Base-by-base conservation (phyloP, 352 stramenopile species). In the Pythium brassicae region DNA sequence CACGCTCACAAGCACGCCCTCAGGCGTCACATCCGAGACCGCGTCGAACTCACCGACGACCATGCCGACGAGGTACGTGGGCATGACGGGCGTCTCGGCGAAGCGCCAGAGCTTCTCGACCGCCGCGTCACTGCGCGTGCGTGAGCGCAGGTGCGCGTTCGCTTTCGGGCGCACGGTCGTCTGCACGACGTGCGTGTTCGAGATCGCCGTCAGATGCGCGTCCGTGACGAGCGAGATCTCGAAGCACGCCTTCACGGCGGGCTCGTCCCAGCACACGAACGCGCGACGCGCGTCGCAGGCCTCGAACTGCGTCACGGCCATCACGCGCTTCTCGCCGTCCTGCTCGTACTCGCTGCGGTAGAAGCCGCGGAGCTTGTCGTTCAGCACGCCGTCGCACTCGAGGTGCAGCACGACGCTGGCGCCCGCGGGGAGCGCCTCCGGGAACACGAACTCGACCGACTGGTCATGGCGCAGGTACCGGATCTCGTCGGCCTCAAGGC, bases 211-310 rank as follows among this genome's bases (percentile, higher is more conserved):
- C 23, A 98, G 76, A 49, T 94, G 67, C 23, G 64, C 68, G 50
- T 97, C 89, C 12, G 98, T 95, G 34, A 95, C 78, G 61, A 99
- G 97, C 12, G 84, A 89, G 42, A 99, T 84, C 55, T 87, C 71
- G 59, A 98, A 99, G 2, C 78, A 83, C 10, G 96, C 95, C 71
- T 99, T 99, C 26, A 97, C 75, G 27, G 92, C 86, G 4, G 97
- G 97, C 73, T 99, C 97, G 65, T 99, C 97, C 86, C 95, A 98
- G 76, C 97, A 99, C 15, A 97, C 96, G 62, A 99, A 99, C 45
- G 93, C 95, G 20, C 94, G 83, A 51, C 96, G 85, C 23, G 87
- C 86, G 59, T 97, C 84, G 53, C 89, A 88, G 23, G 86, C 83
- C 62, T 84, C 73, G 50, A 91, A 92, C 61, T 91, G 78, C 62